Base-by-base conservation (phyloP, 164 flowering plant genomes). In the Malania oleifera region DNA sequence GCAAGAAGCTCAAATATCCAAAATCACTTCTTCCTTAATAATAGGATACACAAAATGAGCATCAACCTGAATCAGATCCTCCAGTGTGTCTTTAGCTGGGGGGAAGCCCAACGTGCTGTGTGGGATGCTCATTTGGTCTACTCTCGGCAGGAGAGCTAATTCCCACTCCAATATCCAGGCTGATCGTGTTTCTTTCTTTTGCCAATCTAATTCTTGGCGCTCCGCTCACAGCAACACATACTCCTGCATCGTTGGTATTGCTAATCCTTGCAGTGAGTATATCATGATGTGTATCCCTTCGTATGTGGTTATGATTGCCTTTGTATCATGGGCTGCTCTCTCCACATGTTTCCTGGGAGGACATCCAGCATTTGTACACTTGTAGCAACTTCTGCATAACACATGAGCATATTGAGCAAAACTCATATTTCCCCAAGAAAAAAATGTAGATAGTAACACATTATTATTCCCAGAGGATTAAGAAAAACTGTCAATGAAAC, bases 251-350 rank as follows among this genome's bases (percentile, higher is more conserved):
- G 56, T 82, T n/a, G n/a, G n/a, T 84, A 71, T 75, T 76, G 52
- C 66, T 83, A 40, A 60, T 74, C 67, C 63, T 82, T 17, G 87
- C 88, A 50, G 84, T 70, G 0, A 97, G 98, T 54, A 93, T 96
- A 66, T 90, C 95, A 39, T 93, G 98, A 61, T 89, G 70, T 93
- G 97, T 62, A 87, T 91, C 27, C 97, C 97, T 56, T 91, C 93
- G 31, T 91, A 91, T 40, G 98, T 87, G 20, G 98, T 92, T 66
- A 92, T 92, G 17, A 92, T 96, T 18, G 96, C 91, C 75, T 87
- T 93, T 2, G 95, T 95, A 72, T 93, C 96, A 65, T 93, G 96
- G 17, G 96, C 81, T 49, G 97, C 97, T 66, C 97, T 82, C 83
- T 91, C 97, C 61, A 91, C 97, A 40, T 86, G 97, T 61, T 91